Evolutionary conservation across 805 yeast genomes (phyloP).

Genomic region (Metschnikowia gelsemii): DNA sequence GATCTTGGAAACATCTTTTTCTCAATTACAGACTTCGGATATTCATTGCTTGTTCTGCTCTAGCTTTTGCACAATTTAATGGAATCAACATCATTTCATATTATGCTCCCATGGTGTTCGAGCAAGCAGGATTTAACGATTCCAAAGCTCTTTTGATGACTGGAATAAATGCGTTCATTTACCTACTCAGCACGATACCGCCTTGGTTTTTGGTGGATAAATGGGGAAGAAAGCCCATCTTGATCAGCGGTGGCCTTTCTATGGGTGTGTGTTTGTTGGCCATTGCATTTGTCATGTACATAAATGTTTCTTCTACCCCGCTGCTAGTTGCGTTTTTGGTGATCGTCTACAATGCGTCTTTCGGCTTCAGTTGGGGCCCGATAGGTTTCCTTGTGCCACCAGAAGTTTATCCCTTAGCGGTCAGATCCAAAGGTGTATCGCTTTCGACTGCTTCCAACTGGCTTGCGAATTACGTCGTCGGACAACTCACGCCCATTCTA

Average conservation of each 20-base stretch:
- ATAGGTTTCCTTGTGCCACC: constrained; percentile 46
- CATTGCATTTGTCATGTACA: constrained; percentile 35
- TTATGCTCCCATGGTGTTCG: constrained; percentile 57
- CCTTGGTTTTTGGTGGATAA: constrained; percentile 47
- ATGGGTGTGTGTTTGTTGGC: constrained; percentile 39
- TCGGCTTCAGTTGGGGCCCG: constrained; percentile 50
- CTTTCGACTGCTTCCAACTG: constrained; percentile 46
- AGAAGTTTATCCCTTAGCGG: constrained; percentile 44
- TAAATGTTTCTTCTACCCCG: constrained; percentile 35
- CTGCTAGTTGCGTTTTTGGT: constrained; percentile 41
- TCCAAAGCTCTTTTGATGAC: constrained; percentile 45
- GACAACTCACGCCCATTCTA: constrained; percentile 44
- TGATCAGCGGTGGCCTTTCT: constrained; percentile 39
- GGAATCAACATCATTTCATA: constrained; percentile 60
- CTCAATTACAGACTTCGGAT: constrained; percentile 38
- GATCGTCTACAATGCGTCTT: constrained; percentile 42
- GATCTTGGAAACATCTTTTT: constrained; percentile 45
- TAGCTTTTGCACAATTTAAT: constrained; percentile 47
- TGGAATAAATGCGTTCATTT: constrained; percentile 42
- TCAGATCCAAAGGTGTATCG: constrained; percentile 45
- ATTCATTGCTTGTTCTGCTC: constrained; percentile 41
- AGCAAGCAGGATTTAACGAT: constrained; percentile 45
- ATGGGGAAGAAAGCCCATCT: constrained; percentile 48
- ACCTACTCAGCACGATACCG: constrained; percentile 40
- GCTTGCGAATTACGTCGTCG: constrained; percentile 46